Conservation (phyloP, 2,329 filamentous ascomycete genomes). For the Malbranchea zuffiana region DNA sequence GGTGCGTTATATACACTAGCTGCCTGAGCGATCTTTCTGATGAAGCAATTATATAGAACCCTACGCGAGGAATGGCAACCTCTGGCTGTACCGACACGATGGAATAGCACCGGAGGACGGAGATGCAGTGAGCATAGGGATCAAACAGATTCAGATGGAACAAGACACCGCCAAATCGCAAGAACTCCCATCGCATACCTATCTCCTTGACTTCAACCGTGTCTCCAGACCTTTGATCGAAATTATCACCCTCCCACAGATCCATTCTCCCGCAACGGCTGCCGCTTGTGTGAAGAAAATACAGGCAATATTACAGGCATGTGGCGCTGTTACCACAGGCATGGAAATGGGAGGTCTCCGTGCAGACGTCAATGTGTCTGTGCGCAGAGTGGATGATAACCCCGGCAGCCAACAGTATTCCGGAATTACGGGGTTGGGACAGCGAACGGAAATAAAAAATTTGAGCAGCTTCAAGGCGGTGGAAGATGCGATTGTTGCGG, state of each 20-base stretch:
- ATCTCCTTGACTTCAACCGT: constrained; percentile 87
- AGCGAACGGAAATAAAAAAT: constrained; percentile 95
- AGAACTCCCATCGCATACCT: constrained; percentile 58
- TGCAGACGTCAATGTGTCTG: constrained; percentile 91
- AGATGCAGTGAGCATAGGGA: constrained; percentile 59
- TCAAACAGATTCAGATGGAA: constrained; percentile 93
- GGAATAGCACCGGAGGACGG: constrained; percentile 68
- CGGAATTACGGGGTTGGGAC: constrained; percentile 57
- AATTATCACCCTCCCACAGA: constrained; percentile 83
- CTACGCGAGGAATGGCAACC: constrained; percentile 56
- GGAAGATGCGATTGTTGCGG: constrained; percentile 85
- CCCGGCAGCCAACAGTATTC: constrained; percentile 40
- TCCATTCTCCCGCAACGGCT: constrained; percentile 77
- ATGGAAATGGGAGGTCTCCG: constrained; percentile 89
- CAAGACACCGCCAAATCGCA: constrained; percentile 95
- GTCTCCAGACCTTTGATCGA: constrained; percentile 86
- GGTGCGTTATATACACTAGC: constrained; percentile 24
- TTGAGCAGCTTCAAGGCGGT: constrained; percentile 88
- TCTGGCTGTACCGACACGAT: constrained; percentile 63
- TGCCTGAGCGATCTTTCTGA: neutral
- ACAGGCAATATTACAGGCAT: constrained; percentile 64
- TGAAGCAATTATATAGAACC: constrained; percentile 35
- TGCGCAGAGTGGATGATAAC: constrained; percentile 48
- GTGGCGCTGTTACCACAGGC: constrained; percentile 76
- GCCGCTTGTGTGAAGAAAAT: constrained; percentile 83